Base-by-base conservation (phyloP, 305 asterid species). In the Coffea humblotiana region DNA sequence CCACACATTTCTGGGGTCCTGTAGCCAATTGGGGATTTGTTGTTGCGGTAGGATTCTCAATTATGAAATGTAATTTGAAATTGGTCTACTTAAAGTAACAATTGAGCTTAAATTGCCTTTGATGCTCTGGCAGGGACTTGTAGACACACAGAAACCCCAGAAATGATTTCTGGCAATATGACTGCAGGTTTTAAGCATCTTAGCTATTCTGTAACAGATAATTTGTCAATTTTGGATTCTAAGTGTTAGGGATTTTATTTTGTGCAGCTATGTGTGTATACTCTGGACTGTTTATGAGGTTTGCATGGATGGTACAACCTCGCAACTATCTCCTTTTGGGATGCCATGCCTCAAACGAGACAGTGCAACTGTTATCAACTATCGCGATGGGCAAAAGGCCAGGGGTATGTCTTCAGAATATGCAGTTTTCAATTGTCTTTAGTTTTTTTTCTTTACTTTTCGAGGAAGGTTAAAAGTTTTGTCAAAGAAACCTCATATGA, bases 1-100 rank as follows among this genome's bases (percentile, higher is more conserved):
- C 98, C 65, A 94, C 97, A 81, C 97, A 94, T 81, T 94, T 94
- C 81, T 92, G 97, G 97, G 98, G 98, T 70, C 98, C 97, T 70
- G 86, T 92, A 52, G 98, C 98, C 79, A 94, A 94, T 82, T 94
- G 98, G 98, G 98, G 98, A 79, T 90, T 94, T 74, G 98, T 91
- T 37, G 83, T 87, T 75, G 97, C 97, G 61, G 98, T 94, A 91
- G 56, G 90, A 49, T 81, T 87, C 85, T 86, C 70, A 64, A 65
- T 84, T 76, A 6, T 58, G 61, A 52, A 51, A 8, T 52, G 76
- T 60, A 64, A 51, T 52, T 74, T 32, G 37, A 35, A 65, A 27
- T 68, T 21, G 32, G 29, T 68, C 72, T 16, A 23, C 52, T 64
- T 64, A 18, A 77, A 45, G n/a, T 74, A 13, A 56, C 58, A 40